Percentiles rank a stretch among this genome's conserved stretches.
Conservation (phyloP, 1,139 yeast genomes). For the Saccharomyces hybrid region DNA sequence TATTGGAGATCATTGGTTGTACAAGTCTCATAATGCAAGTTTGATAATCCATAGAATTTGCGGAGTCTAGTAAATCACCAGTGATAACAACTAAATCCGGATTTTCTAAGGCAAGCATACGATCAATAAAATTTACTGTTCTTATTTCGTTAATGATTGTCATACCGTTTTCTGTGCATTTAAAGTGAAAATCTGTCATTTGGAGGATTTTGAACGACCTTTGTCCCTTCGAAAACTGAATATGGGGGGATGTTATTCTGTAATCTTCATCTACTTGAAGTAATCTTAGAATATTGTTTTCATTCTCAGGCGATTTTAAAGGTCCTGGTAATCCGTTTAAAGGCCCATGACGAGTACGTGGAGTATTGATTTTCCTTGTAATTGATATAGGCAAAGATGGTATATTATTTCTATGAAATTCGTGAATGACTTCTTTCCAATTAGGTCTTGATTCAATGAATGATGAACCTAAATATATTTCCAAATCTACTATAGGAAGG, state of each 20-base stretch:
- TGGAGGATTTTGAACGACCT: conserved; percentile 57
- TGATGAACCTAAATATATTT: conserved; percentile 13
- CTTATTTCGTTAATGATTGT: conserved; percentile 30
- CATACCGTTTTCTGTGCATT: conserved; percentile 44
- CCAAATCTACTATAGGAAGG: conserved; percentile 4
- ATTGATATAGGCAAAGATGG: conserved; percentile 9
- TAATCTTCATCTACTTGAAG: neutral
- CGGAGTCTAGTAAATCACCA: conserved; percentile 60
- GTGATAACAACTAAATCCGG: conserved; percentile 76
- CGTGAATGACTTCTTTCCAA: conserved; percentile 18
- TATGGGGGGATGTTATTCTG: neutral
- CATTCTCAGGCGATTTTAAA: neutral
- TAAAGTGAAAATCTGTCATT: conserved; percentile 71
- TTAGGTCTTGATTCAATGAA: conserved; percentile 15
- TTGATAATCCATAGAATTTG: conserved; percentile 55
- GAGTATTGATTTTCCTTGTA: conserved; percentile 6
- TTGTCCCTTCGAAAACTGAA: neutral
- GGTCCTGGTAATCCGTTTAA: neutral
- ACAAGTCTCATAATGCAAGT: conserved; percentile 66
- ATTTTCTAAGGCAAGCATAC: conserved; percentile 52
- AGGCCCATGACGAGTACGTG: neutral
- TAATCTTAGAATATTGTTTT: neutral
- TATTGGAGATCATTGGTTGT: conserved; percentile 51
- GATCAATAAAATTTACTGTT: conserved; percentile 49
- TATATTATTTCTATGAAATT: conserved; percentile 4